These are phyloP conservation scores for Lentinula guzmanii DNA, from an alignment of 768 basidiomycete species.

Conservation along the genomic window DNA sequence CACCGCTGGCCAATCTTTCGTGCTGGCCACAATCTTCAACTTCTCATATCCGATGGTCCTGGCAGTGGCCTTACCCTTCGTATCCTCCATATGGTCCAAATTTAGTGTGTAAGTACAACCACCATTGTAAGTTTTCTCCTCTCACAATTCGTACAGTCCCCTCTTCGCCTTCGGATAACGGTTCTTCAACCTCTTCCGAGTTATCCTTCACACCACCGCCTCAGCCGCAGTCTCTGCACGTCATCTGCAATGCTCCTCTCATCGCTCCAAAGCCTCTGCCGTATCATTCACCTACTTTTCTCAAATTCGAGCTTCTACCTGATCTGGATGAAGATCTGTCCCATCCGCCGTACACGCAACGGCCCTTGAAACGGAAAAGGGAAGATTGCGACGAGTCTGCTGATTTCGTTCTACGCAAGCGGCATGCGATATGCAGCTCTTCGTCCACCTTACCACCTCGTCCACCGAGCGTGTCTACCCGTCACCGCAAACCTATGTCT, in stretches of 20 bases:
- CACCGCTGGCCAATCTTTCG: conserved; percentile 14
- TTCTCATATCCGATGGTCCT: conserved; percentile 13
- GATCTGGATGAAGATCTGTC: conserved; percentile 68
- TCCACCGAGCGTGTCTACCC: conserved; percentile 2
- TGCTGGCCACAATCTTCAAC: conserved; percentile 12
- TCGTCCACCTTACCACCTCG: background rate
- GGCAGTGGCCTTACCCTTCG: background rate
- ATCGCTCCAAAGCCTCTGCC: conserved; percentile 65
- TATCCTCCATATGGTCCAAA: conserved; percentile 12
- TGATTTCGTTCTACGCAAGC: conserved; percentile 13
- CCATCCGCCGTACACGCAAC: conserved; percentile 53
- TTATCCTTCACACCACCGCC: conserved; percentile 15
- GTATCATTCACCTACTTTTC: conserved; percentile 63
- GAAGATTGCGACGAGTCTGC: conserved; percentile 15
- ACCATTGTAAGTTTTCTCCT: background rate
- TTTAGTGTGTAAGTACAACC: conserved; percentile 18
- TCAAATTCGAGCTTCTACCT: conserved; percentile 58
- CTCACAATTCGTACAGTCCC: conserved; percentile 21
- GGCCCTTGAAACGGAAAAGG: conserved; percentile 51
- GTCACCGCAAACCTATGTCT: background rate
- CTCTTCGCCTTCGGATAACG: conserved; percentile 36
- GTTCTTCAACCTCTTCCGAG: conserved; percentile 11
- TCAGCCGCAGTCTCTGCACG: conserved; percentile 29
- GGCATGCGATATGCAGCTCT: conserved; percentile 8
- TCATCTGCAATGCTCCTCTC: conserved; percentile 63